These are phyloP conservation scores for Carallia brachiata DNA, from an alignment of 345 rosid species.

Conservation along the genomic window DNA sequence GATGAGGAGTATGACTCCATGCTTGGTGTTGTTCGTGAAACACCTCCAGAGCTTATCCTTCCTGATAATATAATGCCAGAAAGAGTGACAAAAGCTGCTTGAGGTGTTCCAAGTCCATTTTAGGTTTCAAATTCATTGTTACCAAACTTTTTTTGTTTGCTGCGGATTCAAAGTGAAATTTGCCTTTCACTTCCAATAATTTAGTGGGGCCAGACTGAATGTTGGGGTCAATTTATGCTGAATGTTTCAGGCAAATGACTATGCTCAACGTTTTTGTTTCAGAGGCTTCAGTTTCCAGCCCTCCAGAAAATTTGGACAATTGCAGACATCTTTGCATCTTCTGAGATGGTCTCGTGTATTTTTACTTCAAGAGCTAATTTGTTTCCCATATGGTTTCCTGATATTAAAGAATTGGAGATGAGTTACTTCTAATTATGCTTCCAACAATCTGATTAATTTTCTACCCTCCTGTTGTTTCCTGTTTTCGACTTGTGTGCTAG, in stretches of 20 bases:
- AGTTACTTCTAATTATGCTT: not conserved
- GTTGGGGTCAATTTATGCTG: slow-evolving; percentile 1
- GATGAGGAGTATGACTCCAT: slow-evolving; percentile 88
- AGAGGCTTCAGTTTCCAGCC: slow-evolving; percentile 1
- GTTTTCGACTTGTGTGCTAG: no score
- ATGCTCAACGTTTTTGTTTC: slow-evolving; percentile 5
- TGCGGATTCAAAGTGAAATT: slow-evolving; percentile 8
- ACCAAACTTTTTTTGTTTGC: slow-evolving; percentile 1
- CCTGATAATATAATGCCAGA: slow-evolving; percentile 58
- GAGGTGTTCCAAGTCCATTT: slow-evolving; percentile 1
- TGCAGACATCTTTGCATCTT: not conserved
- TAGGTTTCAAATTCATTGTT: slow-evolving; percentile 18
- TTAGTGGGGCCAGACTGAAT: slow-evolving; percentile 7
- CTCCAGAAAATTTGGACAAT: not conserved
- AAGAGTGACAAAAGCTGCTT: slow-evolving; percentile 48
- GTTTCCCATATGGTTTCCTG: slow-evolving; percentile 13
- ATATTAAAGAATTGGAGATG: slow-evolving; percentile 8
- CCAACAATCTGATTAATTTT: not conserved
- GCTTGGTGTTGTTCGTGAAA: slow-evolving; percentile 80
- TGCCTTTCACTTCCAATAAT: slow-evolving; percentile 19
- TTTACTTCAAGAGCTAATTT: slow-evolving; percentile 10
- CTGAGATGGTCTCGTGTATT: not conserved
- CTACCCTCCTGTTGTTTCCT: not conserved
- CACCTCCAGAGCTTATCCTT: slow-evolving; percentile 73
- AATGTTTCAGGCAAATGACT: slow-evolving; percentile 4